Percentiles rank a stretch among this genome's conserved stretches.
phyloP scores from a whole-genome alignment of 768 basidiomycete species.

The Royoungia palumana region DNA sequence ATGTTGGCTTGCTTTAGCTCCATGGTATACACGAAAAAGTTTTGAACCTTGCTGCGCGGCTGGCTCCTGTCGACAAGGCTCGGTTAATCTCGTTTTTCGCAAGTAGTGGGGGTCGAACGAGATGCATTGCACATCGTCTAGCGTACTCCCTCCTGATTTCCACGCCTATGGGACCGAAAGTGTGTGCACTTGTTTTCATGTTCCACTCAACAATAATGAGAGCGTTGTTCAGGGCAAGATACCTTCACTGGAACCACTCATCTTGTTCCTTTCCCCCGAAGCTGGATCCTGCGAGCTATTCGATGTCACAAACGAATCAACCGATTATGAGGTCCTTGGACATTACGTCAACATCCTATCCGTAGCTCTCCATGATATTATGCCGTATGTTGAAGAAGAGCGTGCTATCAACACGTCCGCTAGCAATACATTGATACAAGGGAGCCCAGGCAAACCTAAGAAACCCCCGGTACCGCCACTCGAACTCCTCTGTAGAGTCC shows the following conservation, averaged over 20 bases:
- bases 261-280: constrained; percentile 47
- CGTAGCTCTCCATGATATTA: constrained; percentile 55
- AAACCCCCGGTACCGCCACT: constrained; percentile 41
- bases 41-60: constrained; percentile 35
- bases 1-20: constrained; percentile 39
- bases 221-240: constrained; percentile 37
- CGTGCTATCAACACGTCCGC: constrained; percentile 13
- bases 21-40: constrained; percentile 43
- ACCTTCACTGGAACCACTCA: constrained; percentile 50
- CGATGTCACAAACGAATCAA: constrained; percentile 48
- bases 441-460: constrained; percentile 27
- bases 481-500: constrained; percentile 42
- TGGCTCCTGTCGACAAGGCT: constrained; percentile 50
- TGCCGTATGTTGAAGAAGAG: constrained; percentile 54
- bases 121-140: constrained; percentile 55
- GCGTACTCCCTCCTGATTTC: constrained; percentile 39
- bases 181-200: constrained; percentile 7
- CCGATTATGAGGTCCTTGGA: constrained; percentile 60
- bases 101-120: constrained; percentile 46
- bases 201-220: not conserved
- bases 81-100: constrained; percentile 50
- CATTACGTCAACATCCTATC: constrained; percentile 56
- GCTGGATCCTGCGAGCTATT: constrained; percentile 45
- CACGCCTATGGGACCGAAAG: constrained; percentile 2
- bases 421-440: constrained; percentile 9